Percentiles rank a stretch among this genome's conserved stretches.
phyloP scores from a whole-genome alignment of 345 rosid genomes.

The Eucalyptus lansdowneana region DNA sequence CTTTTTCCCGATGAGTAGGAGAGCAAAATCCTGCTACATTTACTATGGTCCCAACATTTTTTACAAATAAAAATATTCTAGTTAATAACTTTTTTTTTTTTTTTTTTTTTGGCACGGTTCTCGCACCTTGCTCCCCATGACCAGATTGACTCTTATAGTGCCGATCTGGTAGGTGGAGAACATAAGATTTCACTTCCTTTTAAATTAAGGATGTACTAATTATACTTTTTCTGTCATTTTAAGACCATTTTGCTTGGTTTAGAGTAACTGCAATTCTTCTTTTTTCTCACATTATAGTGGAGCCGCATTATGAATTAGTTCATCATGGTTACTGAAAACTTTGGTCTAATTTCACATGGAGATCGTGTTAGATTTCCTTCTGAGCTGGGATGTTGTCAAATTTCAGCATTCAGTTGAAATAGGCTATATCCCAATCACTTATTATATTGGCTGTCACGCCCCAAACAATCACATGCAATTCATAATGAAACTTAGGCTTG shows the following conservation, averaged over 20 bases:
- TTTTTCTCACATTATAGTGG: neutral
- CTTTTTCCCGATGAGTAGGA: no score
- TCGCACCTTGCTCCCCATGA: no score
- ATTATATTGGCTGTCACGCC: neutral
- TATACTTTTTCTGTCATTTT: neutral
- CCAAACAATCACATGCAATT: neutral
- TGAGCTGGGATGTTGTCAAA: neutral
- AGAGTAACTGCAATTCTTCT: neutral
- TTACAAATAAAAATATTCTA: no score
- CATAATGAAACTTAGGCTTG: neutral
- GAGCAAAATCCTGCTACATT: no score
- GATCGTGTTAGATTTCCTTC: neutral
- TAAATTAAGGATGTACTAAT: neutral
- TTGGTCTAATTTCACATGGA: neutral
- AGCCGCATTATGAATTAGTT: neutral
- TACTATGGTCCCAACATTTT: no score
- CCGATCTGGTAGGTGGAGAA: constrained; percentile 11
- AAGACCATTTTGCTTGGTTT: neutral
- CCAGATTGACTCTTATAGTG: neutral
- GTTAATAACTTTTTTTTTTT: no score
- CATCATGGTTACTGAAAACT: neutral
- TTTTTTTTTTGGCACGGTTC: no score
- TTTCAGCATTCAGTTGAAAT: neutral
- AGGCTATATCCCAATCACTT: neutral
- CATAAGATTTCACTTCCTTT: neutral